These are phyloP conservation scores for Sarocladium oryzae DNA, from an alignment of 2,329 filamentous ascomycete genomes.

Conservation along the genomic window DNA sequence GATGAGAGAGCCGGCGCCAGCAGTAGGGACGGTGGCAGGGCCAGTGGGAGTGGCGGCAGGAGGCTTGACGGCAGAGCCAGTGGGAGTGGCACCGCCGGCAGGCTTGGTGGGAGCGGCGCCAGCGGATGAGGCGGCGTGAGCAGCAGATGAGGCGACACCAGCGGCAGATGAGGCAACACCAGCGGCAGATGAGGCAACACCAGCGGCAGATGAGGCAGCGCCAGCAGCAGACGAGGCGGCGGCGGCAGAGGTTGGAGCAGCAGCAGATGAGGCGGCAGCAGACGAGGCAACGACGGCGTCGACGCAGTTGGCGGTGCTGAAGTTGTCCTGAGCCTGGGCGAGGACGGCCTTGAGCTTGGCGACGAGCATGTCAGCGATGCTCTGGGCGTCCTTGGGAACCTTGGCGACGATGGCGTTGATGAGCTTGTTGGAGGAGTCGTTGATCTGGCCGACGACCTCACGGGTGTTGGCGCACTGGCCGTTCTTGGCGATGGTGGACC, in stretches of 20 bases:
- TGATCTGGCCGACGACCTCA: conserved; percentile 16
- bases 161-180: neutral
- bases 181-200: too few relatives aligned
- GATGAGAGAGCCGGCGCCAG: neutral
- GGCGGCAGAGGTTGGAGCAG: neutral
- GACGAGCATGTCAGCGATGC: conserved; percentile 18
- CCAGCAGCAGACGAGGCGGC: neutral
- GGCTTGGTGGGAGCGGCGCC: too few relatives aligned
- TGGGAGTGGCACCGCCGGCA: too few relatives aligned
- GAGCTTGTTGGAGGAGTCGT: conserved; percentile 16
- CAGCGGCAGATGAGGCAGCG: too few relatives aligned
- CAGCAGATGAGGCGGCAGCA: neutral
- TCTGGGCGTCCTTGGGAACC: conserved; percentile 18
- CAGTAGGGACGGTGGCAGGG: neutral
- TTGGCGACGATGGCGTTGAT: conserved; percentile 20
- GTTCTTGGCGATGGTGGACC: conserved; percentile 19
- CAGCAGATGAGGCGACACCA: neutral
- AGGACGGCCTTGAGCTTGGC: conserved; percentile 16
- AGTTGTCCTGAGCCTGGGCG: neutral
- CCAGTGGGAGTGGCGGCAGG: neutral
- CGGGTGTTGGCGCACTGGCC: conserved; percentile 20
- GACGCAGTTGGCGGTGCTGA: neutral
- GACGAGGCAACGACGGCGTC: too few relatives aligned
- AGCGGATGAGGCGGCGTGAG: too few relatives aligned
- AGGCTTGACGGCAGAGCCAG: too few relatives aligned